These are phyloP conservation scores for Acanthamoeba healyi DNA, from an alignment of 208 protist genomes.

Conservation along the genomic window DNA sequence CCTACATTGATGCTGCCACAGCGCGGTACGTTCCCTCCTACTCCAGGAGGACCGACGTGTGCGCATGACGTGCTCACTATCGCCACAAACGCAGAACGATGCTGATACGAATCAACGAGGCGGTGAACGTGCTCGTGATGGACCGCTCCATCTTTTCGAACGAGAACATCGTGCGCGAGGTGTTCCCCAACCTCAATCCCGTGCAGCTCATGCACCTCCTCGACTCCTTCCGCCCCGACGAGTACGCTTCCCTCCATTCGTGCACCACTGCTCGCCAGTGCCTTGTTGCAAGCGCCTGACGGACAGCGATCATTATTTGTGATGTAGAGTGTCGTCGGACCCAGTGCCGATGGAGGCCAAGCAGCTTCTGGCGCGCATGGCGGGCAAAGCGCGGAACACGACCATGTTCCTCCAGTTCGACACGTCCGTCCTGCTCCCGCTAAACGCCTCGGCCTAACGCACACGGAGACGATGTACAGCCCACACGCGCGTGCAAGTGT, in stretches of 20 bases:
- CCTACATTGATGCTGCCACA: background rate
- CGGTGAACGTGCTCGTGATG: slow-evolving; percentile 62
- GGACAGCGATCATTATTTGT: too few relatives aligned
- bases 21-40: slow-evolving; percentile 5
- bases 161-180: slow-evolving; percentile 31
- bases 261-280: too few relatives aligned
- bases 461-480: too few relatives aligned
- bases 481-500: too few relatives aligned
- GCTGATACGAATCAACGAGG: slow-evolving; percentile 35
- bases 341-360: slow-evolving; percentile 16
- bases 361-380: slow-evolving; percentile 36
- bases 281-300: too few relatives aligned
- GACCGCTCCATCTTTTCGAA: slow-evolving; percentile 22
- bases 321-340: background rate
- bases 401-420: slow-evolving; percentile 61
- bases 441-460: too few relatives aligned
- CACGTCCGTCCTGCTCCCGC: background rate
- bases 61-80: too few relatives aligned
- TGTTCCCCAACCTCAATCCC: slow-evolving; percentile 38
- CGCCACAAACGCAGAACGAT: too few relatives aligned
- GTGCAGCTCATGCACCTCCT: slow-evolving; percentile 59
- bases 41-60: too few relatives aligned
- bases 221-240: slow-evolving; percentile 38
- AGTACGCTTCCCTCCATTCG: background rate
- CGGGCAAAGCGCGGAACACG: background rate